Evolutionary conservation across 805 yeast genomes (phyloP), one percentile per base, ranked within the genome.

Genomic region (Candida cerambycidarum): DNA sequence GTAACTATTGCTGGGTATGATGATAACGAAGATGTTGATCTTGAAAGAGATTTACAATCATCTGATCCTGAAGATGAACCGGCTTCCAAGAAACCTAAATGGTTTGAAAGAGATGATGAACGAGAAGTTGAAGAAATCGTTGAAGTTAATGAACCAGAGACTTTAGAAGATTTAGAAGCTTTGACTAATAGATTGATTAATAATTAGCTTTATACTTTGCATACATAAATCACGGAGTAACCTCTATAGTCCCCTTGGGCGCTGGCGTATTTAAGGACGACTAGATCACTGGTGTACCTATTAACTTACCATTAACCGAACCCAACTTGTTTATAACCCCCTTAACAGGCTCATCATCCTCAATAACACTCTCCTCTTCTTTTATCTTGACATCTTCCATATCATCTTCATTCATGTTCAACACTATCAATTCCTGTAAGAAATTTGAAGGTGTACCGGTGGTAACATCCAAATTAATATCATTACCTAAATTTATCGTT

Each of bases 161-260:
- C 96, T 13, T 71, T 93, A 61, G 97, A 89, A 62, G 99, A 93
- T 58, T 76, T 93, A 63, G 99, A 93, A 71, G 89, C 95, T 38
- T 77, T 88, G 68, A 83, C 96, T 2, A 76, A 72, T 34, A 67
- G 69, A 51, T 71, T 78, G 57, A 59, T 76, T 29, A 56, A 45
- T 17, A 30, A 45, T 27, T 44, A 41, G 28, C 29, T 13, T 16
- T 21, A n/a, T n/a, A n/a, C n/a, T n/a, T n/a, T n/a, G n/a, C n/a
- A n/a, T n/a, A n/a, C n/a, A n/a, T n/a, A n/a, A n/a, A n/a, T n/a
- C n/a, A n/a, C n/a, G n/a, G n/a, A n/a, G n/a, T n/a, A n/a, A n/a
- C n/a, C n/a, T n/a, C n/a, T n/a, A n/a, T n/a, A n/a, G n/a, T n/a
- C n/a, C n/a, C n/a, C n/a, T n/a, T n/a, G n/a, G n/a, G n/a, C n/a